Percentiles rank a stretch among this genome's conserved stretches.
These are phyloP conservation scores for Blastobotrys serpentis DNA, from an alignment of 1,139 yeast genomes.

Conservation along the genomic window DNA sequence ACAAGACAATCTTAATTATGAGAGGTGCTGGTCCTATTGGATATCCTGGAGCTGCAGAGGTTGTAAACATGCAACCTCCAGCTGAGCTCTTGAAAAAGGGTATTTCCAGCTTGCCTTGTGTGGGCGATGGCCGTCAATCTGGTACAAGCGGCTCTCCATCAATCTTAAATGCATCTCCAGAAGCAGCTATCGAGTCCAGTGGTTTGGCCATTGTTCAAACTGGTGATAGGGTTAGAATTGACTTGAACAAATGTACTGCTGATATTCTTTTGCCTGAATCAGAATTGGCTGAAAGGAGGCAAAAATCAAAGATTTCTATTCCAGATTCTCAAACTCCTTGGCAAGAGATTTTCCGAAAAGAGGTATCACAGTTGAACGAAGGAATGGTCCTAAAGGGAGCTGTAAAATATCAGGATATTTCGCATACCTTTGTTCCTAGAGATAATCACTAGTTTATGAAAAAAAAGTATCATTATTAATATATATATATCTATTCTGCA, in stretches of 20 bases:
- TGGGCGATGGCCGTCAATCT: conserved; percentile 31
- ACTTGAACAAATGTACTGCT: conserved; percentile 22
- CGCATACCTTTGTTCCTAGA: conserved; percentile 23
- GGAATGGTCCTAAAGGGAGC: conserved; percentile 32
- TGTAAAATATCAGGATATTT: conserved; percentile 29
- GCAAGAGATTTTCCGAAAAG: conserved; percentile 31
- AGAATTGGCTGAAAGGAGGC: conserved; percentile 21
- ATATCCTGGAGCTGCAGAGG: conserved; percentile 31
- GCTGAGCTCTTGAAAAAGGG: conserved; percentile 22
- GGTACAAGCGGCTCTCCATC: conserved; percentile 31
- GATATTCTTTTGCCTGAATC: conserved; percentile 22
- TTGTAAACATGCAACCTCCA: conserved; percentile 31
- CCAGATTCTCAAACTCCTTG: conserved; percentile 32
- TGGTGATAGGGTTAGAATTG: conserved; percentile 26
- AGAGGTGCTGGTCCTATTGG: conserved; percentile 31
- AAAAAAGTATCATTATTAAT: background rate
- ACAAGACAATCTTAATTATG: conserved; percentile 26
- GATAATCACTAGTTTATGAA: conserved; percentile 20
- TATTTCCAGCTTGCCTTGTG: conserved; percentile 25
- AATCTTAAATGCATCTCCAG: conserved; percentile 29
- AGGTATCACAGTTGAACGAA: conserved; percentile 28
- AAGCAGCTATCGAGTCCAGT: conserved; percentile 23
- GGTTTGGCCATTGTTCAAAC: conserved; percentile 24
- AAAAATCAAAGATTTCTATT: conserved; percentile 15
- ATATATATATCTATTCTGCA: conserved; percentile 1